A percentile compares a stretch with the other conserved stretches of the same genome.
phyloP scores from a whole-genome alignment of 345 rosid genomes.

The Streptanthus diversifolius region DNA sequence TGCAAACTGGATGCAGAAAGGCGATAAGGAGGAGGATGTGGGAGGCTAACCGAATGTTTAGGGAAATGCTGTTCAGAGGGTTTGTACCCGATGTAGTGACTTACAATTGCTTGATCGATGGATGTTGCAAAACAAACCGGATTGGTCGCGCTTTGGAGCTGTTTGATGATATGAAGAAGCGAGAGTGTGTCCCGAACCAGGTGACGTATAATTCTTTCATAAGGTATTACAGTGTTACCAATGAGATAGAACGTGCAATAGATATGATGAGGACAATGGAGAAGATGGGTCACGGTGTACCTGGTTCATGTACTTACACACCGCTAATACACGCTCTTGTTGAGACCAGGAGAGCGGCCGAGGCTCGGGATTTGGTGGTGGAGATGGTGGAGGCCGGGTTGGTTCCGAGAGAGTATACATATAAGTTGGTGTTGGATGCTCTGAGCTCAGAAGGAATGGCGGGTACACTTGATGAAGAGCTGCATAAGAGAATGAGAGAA shows the following conservation, averaged over 20 bases:
- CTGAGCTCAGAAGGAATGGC: conserved; percentile 38
- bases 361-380: conserved; percentile 59
- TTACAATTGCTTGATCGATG: conserved; percentile 84
- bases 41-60: conserved; percentile 85
- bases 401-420: conserved; percentile 76
- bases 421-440: conserved; percentile 60
- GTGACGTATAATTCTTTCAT: conserved; percentile 74
- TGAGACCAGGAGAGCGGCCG: conserved; percentile 54
- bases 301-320: conserved; percentile 66
- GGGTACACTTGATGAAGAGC: conserved; percentile 35
- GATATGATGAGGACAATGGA: conserved; percentile 80
- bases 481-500: conserved; percentile 47
- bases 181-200: conserved; percentile 67
- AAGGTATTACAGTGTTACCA: conserved; percentile 68
- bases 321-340: conserved; percentile 78
- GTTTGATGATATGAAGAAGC: conserved; percentile 66
- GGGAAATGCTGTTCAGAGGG: conserved; percentile 76
- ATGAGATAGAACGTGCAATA: conserved; percentile 67
- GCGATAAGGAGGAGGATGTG: conserved; percentile 77
- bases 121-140: conserved; percentile 71
- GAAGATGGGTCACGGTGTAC: conserved; percentile 57
- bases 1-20: conserved; percentile 82
- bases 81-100: conserved; percentile 80
- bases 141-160: conserved; percentile 76
- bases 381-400: conserved; percentile 74